A percentile compares a stretch with the other conserved stretches of the same genome.
Conservation (phyloP, 768 basidiomycete genomes). For the Scleroderma bovista region DNA sequence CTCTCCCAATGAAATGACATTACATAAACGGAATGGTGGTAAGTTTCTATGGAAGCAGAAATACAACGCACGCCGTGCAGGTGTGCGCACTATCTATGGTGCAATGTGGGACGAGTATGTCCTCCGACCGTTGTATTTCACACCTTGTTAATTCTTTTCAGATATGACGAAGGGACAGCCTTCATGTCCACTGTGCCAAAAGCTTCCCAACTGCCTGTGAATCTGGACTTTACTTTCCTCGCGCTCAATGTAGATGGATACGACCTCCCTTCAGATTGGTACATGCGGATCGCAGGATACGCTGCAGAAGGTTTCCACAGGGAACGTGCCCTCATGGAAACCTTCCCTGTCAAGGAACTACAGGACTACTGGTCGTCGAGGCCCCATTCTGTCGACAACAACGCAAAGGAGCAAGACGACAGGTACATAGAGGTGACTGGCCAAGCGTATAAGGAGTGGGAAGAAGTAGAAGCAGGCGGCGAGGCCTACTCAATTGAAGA, state of each 20-base stretch:
- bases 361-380: slow-evolving; percentile 69
- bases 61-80: slow-evolving; percentile 56
- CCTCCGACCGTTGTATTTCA: background rate
- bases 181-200: slow-evolving; percentile 67
- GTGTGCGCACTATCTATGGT: slow-evolving; percentile 65
- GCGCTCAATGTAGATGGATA: slow-evolving; percentile 76
- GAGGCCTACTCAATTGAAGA: slow-evolving; percentile 61
- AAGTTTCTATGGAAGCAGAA: slow-evolving; percentile 77
- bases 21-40: slow-evolving; percentile 65
- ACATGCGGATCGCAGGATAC: slow-evolving; percentile 74
- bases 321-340: slow-evolving; percentile 56
- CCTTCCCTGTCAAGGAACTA: slow-evolving; percentile 65
- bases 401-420: slow-evolving; percentile 12
- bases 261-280: slow-evolving; percentile 80
- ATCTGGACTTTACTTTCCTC: slow-evolving; percentile 53
- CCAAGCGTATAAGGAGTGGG: slow-evolving; percentile 43
- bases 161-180: slow-evolving; percentile 83
- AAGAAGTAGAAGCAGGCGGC: slow-evolving; percentile 8
- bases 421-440: slow-evolving; percentile 22
- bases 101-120: slow-evolving; percentile 85
- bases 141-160: slow-evolving; percentile 19
- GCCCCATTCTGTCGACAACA: slow-evolving; percentile 45
- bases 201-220: slow-evolving; percentile 54
- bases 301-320: slow-evolving; percentile 62
- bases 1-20: slow-evolving; percentile 67